Base-by-base conservation (phyloP, 352 stramenopile species). In the Globisporangium recalcitrans region DNA sequence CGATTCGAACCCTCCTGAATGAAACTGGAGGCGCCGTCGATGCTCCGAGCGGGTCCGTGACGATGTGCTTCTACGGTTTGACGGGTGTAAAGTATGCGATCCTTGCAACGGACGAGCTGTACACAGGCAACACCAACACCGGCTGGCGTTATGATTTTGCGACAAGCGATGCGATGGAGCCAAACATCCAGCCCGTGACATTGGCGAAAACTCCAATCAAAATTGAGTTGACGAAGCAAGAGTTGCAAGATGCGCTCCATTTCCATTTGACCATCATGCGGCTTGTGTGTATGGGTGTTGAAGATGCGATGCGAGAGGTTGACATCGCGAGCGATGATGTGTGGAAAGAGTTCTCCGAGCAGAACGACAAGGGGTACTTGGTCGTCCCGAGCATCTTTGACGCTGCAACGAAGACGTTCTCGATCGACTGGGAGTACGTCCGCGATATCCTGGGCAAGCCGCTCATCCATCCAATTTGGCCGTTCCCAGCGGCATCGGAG, bases 331-430 rank as follows among this genome's bases (percentile, higher is more conserved):
- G 67, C 26, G 75, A 86, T 32, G 69, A 83, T 11, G 71, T 91
- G 2, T 91, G 81, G 77, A 78, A 88, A 42, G 84, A 93, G 52
- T 95, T 95, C 13, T 92, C 86, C 0, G 75, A 90, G 61, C 78
- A 90, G 62, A 95, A 95, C 55, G 86, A 95, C 72, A 95, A 95
- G 52, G 86, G 86, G 3, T 95, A 95, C 58, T 48, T 95, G 32
- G 83, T 95, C 31, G 82, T 91, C 1, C 81, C 85, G 16, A 83
- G 75, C n/a, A 16, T 61, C 3, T 13, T 66, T 27, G 36, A 59
- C 13, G 26, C 14, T n/a, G 24, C 59, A 2, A 58, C 51, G 10
- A 44, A 58, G 4, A 40, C 5, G 4, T 48, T 47, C 27, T 49
- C 73, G 26, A 71, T 91, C 2, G 82, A 93, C 52, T 94, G 85